A percentile compares a stretch with the other conserved stretches of the same genome.
Conservation (phyloP, 148 eudicot species). For the Rhododendron ferrugineum region DNA sequence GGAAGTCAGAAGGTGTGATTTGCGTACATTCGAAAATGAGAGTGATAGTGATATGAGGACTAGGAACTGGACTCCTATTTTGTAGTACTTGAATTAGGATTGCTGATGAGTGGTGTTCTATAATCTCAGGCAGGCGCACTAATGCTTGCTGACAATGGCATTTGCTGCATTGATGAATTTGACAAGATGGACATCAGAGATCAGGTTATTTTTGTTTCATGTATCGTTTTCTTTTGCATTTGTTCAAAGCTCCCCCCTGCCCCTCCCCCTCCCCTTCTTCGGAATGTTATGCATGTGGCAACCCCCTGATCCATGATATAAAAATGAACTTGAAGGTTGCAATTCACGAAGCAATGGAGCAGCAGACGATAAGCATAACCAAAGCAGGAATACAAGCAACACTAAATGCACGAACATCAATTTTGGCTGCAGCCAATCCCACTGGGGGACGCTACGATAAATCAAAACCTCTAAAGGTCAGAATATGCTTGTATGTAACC, state of each 20-base stretch:
- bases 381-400: constrained; percentile 99
- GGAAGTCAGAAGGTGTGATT: background rate
- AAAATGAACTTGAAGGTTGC: constrained; percentile 58
- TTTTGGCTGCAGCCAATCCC: constrained; percentile 99
- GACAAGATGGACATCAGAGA: constrained; percentile 98
- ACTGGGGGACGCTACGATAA: constrained; percentile 97
- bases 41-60: background rate
- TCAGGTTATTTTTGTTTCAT: constrained; percentile 51
- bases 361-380: constrained; percentile 97
- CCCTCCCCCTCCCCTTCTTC: background rate
- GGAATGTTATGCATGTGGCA: background rate
- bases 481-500: background rate
- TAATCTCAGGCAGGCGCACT: constrained; percentile 90
- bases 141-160: constrained; percentile 97
- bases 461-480: constrained; percentile 88
- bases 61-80: background rate
- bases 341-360: constrained; percentile 99
- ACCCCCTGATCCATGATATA: constrained; percentile 8
- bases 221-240: background rate
- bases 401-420: constrained; percentile 89
- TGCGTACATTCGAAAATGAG: background rate
- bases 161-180: constrained; percentile 98
- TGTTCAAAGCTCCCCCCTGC: background rate
- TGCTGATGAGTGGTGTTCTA: constrained; percentile 16
- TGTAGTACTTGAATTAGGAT: background rate